A percentile compares a stretch with the other conserved stretches of the same genome.
Evolutionary conservation across 208 protist species (phyloP).

Genomic region (Trypanosoma brucei): DNA sequence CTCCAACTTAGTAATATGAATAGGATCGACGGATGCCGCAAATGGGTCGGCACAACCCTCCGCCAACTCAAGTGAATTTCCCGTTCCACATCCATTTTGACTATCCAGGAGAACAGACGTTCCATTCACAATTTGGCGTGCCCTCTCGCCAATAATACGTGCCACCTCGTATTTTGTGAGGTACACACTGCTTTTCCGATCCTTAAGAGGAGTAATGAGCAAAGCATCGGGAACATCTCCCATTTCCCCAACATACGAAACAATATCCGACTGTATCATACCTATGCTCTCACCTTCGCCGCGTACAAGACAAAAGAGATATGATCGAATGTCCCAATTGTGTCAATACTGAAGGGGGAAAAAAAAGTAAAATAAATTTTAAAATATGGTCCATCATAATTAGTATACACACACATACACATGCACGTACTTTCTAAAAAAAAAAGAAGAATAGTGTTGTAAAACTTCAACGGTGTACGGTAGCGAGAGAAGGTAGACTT

Average conservation of each 20-base stretch:
- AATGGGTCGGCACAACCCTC: constrained; percentile 69
- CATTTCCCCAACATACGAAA: constrained; percentile 10
- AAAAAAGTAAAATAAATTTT: too few relatives aligned
- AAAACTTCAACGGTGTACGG: too few relatives aligned
- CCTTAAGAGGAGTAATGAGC: constrained; percentile 53
- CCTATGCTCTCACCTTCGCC: too few relatives aligned
- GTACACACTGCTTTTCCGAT: constrained; percentile 63
- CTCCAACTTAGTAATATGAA: constrained; percentile 86
- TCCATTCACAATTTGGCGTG: constrained; percentile 73
- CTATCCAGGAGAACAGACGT: constrained; percentile 31
- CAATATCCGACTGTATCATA: constrained; percentile 59
- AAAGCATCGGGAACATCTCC: constrained; percentile 32
- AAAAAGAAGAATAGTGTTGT: not conserved
- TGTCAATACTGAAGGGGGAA: too few relatives aligned
- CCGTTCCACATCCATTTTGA: constrained; percentile 8
- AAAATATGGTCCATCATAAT: not conserved
- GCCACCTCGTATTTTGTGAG: constrained; percentile 86
- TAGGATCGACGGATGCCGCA: constrained; percentile 67
- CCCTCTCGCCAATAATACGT: constrained; percentile 75
- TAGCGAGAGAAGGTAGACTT: too few relatives aligned
- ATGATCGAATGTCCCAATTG: too few relatives aligned
- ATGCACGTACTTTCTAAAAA: not conserved
- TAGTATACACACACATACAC: not conserved
- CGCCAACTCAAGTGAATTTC: constrained; percentile 42
- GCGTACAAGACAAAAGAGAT: too few relatives aligned